These are phyloP conservation scores for Dittrichia graveolens DNA, from an alignment of 129 eudicot species.

Conservation along the genomic window DNA sequence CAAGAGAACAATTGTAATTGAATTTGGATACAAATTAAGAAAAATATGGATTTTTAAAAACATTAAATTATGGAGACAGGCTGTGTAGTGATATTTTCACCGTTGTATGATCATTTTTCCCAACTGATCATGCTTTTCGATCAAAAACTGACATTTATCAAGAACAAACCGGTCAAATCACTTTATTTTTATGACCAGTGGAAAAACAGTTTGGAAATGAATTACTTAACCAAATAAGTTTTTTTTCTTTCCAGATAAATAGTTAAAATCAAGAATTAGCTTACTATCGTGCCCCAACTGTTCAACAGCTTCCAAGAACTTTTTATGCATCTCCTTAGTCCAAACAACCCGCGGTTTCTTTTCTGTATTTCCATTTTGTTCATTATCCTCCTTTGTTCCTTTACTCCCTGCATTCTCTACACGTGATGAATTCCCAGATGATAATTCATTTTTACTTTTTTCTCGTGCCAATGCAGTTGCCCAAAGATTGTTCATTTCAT, in stretches of 20 bases:
- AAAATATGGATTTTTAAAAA: not conserved
- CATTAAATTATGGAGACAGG: not conserved
- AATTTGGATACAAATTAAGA: not conserved
- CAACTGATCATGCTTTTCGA: not conserved
- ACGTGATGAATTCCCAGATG: conserved; percentile 6
- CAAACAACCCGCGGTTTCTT: conserved; percentile 46
- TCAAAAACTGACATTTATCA: not conserved
- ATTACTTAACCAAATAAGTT: conserved; percentile 1
- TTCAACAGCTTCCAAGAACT: conserved; percentile 40
- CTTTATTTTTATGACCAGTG: conserved; percentile 4
- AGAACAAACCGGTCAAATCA: not conserved
- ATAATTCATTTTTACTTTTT: conserved; percentile 26
- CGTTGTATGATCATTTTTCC: not conserved
- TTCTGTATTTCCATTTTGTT: conserved; percentile 29
- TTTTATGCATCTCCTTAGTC: conserved; percentile 48
- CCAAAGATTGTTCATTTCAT: conserved; percentile 43
- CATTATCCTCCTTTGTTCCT: conserved; percentile 21
- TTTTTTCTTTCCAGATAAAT: not conserved
- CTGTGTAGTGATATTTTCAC: not conserved
- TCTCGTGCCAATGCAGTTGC: conserved; percentile 39
- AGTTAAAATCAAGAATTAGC: conserved; percentile 29
- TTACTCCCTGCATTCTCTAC: conserved; percentile 21
- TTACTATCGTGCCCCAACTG: conserved; percentile 46
- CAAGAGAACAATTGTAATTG: conserved; percentile 20
- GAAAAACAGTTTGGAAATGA: not conserved